These are phyloP conservation scores for Wickerhamomyces strasburgensis DNA, from an alignment of 805 yeast species.

Conservation along the genomic window DNA sequence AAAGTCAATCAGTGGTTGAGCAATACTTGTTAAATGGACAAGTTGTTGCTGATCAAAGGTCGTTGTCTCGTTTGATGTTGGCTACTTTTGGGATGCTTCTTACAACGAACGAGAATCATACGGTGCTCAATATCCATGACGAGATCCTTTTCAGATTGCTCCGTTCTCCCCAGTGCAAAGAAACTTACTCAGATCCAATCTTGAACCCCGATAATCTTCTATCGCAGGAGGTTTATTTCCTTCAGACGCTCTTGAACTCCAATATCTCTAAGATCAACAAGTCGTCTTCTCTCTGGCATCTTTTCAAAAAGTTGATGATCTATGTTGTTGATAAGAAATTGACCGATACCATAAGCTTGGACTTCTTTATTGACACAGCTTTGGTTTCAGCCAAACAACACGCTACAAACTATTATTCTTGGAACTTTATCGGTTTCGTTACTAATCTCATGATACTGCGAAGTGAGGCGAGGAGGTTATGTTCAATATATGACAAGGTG, in stretches of 20 bases:
- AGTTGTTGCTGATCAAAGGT: too few relatives aligned
- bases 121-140: constrained; percentile 28
- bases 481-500: constrained; percentile 1
- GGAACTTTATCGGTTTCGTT: constrained; percentile 33
- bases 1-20: constrained; percentile 26
- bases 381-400: constrained; percentile 29
- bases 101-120: constrained; percentile 33
- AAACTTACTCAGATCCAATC: background rate
- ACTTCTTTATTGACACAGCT: constrained; percentile 18
- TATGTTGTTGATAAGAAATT: background rate
- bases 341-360: background rate
- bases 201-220: constrained; percentile 13
- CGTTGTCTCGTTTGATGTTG: too few relatives aligned
- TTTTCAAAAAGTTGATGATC: constrained; percentile 27
- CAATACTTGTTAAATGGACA: constrained; percentile 7
- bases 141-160: constrained; percentile 19
- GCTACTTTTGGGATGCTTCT: constrained; percentile 31
- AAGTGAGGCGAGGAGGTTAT: background rate
- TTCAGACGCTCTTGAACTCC: constrained; percentile 27
- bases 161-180: background rate
- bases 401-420: constrained; percentile 34
- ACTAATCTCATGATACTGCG: constrained; percentile 19
- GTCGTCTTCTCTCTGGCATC: constrained; percentile 35
- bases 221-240: constrained; percentile 14
- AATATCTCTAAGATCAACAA: constrained; percentile 31